phyloP scores from a whole-genome alignment of 1,284 basidiomycete genomes.

The Ustilago crameri region DNA sequence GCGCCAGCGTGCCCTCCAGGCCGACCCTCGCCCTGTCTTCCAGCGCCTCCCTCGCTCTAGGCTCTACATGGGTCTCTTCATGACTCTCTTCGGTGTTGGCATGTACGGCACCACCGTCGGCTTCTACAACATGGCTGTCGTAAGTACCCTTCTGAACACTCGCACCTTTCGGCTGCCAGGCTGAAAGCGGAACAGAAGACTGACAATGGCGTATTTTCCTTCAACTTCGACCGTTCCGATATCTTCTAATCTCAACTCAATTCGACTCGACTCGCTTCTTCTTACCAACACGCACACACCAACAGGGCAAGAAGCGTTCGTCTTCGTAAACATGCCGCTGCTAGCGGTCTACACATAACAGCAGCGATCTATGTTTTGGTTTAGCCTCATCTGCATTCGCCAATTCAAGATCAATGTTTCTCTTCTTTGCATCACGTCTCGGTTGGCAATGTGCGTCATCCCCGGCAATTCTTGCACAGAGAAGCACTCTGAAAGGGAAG shows the following conservation, averaged over 20 bases:
- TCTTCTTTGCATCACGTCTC: background rate
- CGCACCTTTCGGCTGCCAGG: too few species aligned
- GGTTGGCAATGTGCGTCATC: background rate
- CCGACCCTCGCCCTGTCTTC: constrained; percentile 61
- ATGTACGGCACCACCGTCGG: constrained; percentile 60
- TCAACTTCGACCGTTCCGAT: too few species aligned
- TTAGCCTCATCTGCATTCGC: constrained; percentile 1
- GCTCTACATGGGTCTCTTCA: constrained; percentile 63
- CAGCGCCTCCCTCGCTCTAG: constrained; percentile 59
- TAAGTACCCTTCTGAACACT: constrained; percentile 27
- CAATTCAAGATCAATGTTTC: constrained; percentile 7
- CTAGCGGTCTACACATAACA: background rate
- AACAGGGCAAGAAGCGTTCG: constrained; percentile 48
- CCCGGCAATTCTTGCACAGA: background rate
- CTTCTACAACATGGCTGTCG: constrained; percentile 62
- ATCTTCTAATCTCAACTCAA: too few species aligned
- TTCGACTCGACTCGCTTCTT: background rate
- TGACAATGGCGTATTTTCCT: too few species aligned
- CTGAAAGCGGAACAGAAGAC: too few species aligned
- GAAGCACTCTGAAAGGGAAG: background rate
- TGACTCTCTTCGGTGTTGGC: constrained; percentile 62
- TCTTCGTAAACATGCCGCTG: constrained; percentile 7
- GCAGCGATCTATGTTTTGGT: constrained; percentile 4
- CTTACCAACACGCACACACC: background rate
- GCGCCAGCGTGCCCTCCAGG: constrained; percentile 64